phyloP scores from a whole-genome alignment of 2,329 filamentous ascomycete genomes.

The Teratosphaeria epicoccoides region DNA sequence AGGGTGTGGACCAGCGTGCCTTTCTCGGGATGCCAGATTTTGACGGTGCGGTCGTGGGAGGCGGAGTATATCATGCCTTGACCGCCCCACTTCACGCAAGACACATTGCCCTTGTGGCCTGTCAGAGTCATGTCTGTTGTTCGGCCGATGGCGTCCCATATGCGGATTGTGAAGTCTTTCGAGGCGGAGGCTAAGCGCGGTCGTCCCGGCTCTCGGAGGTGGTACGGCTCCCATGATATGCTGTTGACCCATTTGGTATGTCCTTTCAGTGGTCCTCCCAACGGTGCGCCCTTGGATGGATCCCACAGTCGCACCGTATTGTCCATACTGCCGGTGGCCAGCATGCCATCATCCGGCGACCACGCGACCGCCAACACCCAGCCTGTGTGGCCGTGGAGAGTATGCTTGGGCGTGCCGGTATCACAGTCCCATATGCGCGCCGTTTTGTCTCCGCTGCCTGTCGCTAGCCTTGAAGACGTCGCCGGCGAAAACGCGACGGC shows the following conservation, averaged over 20 bases:
- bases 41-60: conserved; percentile 85
- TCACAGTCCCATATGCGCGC: conserved; percentile 92
- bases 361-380: conserved; percentile 86
- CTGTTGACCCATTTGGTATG: conserved; percentile 84
- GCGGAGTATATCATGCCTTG: conserved; percentile 71
- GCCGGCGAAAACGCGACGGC: conserved; percentile 75
- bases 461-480: conserved; percentile 67
- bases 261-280: conserved; percentile 65
- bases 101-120: conserved; percentile 80
- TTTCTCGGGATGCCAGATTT: conserved; percentile 73
- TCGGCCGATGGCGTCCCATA: conserved; percentile 75
- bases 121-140: conserved; percentile 71
- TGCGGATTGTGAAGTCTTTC: conserved; percentile 76
- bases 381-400: conserved; percentile 73
- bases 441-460: conserved; percentile 82
- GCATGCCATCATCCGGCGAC: conserved; percentile 68
- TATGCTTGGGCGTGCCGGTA: conserved; percentile 79
- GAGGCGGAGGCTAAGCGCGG: conserved; percentile 75
- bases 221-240: conserved; percentile 87
- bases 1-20: conserved; percentile 74
- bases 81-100: conserved; percentile 92
- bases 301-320: conserved; percentile 87
- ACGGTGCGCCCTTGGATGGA: conserved; percentile 63
- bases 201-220: conserved; percentile 62
- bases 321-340: conserved; percentile 90